phyloP scores from a whole-genome alignment of 257 asterid species.

The Striga asiatica region DNA sequence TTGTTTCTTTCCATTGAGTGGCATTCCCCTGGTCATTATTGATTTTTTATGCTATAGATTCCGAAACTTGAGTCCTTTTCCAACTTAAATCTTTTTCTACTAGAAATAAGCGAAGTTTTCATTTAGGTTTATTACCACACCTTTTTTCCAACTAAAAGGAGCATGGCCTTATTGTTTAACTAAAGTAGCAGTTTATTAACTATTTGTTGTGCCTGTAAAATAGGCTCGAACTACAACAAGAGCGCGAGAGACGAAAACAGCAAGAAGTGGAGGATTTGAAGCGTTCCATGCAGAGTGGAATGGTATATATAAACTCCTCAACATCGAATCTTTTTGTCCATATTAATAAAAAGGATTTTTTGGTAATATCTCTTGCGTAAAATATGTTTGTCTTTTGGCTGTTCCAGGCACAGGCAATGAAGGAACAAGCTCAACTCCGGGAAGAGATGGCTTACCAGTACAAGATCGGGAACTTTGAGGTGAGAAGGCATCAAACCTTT shows the following conservation, averaged over 20 bases:
- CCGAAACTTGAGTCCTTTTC: too few species aligned
- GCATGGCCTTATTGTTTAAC: background rate
- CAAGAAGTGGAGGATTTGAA: constrained; percentile 65
- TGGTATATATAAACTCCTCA: constrained; percentile 38
- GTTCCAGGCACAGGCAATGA: constrained; percentile 93
- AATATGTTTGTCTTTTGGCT: background rate
- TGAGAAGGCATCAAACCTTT: constrained; percentile 8
- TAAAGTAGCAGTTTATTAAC: background rate
- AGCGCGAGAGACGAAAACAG: constrained; percentile 77
- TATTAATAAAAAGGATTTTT: background rate
- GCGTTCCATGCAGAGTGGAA: constrained; percentile 82
- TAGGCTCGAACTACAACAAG: constrained; percentile 70
- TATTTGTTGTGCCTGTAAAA: background rate
- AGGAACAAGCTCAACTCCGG: constrained; percentile 88
- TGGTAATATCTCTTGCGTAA: background rate
- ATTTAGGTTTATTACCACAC: background rate
- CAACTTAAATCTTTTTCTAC: background rate
- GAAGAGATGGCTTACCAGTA: constrained; percentile 98
- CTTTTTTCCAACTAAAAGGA: too few species aligned
- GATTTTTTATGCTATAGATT: constrained; percentile 1
- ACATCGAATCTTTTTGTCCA: background rate
- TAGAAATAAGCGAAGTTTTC: background rate
- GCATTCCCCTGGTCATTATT: background rate
- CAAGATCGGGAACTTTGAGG: constrained; percentile 93
- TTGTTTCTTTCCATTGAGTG: background rate